A percentile compares a stretch with the other conserved stretches of the same genome.
These are phyloP conservation scores for Hypoxylon fragiforme DNA, from an alignment of 495 filamentous ascomycete genomes.

Conservation along the genomic window DNA sequence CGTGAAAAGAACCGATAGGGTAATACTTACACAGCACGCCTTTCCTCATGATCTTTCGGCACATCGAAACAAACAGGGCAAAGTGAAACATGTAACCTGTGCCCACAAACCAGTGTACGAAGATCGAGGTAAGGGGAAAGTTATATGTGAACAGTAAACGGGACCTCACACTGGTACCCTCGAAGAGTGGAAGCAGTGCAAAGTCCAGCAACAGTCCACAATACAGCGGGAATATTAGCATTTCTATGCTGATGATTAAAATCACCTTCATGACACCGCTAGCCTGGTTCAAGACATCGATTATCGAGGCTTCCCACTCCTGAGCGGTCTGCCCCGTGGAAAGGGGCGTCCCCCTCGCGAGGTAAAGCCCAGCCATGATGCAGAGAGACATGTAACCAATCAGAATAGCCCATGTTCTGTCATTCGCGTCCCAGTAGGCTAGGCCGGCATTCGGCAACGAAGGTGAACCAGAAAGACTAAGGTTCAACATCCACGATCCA, in stretches of 20 bases:
- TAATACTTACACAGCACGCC: conserved; percentile 80
- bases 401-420: conserved; percentile 77
- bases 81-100: conserved; percentile 99
- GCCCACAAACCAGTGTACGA: conserved; percentile 98
- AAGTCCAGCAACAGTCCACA: conserved; percentile 90
- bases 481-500: conserved; percentile 54
- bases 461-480: conserved; percentile 46
- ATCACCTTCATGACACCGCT: conserved; percentile 98
- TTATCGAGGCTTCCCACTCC: conserved; percentile 73
- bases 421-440: conserved; percentile 74
- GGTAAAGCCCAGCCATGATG: conserved; percentile 73
- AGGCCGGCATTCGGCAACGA: conserved; percentile 60
- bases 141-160: conserved; percentile 73
- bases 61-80: conserved; percentile 98
- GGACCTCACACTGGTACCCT: conserved; percentile 71
- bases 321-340: conserved; percentile 65
- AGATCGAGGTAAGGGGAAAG: conserved; percentile 83
- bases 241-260: conserved; percentile 97
- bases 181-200: conserved; percentile 87
- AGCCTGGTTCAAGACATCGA: conserved; percentile 87
- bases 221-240: conserved; percentile 95
- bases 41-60: conserved; percentile 91
- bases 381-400: conserved; percentile 79
- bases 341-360: conserved; percentile 68
- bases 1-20: not conserved